phyloP scores from a whole-genome alignment of 1,284 basidiomycete species.

The Fomitiporia mediterranea region DNA sequence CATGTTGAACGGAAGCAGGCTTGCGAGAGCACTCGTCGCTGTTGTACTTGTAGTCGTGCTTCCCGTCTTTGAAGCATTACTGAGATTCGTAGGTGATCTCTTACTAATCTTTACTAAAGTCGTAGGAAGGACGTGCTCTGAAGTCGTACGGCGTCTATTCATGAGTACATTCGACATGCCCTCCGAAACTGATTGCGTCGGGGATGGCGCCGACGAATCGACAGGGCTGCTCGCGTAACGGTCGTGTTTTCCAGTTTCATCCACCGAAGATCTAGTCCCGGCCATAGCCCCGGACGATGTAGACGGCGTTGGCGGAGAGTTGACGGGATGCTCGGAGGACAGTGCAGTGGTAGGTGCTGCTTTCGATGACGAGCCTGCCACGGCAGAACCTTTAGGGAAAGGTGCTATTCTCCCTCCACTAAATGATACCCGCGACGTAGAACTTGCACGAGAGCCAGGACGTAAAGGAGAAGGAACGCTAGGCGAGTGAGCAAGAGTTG shows the following conservation, averaged over 20 bases:
- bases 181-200: conserved; percentile 17
- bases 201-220: conserved; percentile 16
- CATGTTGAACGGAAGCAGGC: conserved; percentile 8
- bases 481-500: conserved; percentile 15
- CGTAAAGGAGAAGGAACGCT: conserved; percentile 17
- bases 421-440: conserved; percentile 18
- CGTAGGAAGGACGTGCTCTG: conserved; percentile 12
- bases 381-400: conserved; percentile 14
- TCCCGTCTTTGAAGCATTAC: not conserved
- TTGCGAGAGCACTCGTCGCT: conserved; percentile 16
- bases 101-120: conserved; percentile 4
- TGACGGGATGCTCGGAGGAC: conserved; percentile 18
- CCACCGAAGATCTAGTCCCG: not conserved
- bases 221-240: conserved; percentile 8
- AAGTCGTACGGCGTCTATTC: conserved; percentile 16
- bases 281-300: conserved; percentile 5
- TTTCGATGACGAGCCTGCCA: conserved; percentile 10
- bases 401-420: conserved; percentile 20
- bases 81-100: not conserved
- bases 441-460: conserved; percentile 20
- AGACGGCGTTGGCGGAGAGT: conserved; percentile 13
- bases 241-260: not conserved
- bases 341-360: conserved; percentile 19
- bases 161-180: conserved; percentile 19
- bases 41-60: conserved; percentile 10